These are phyloP conservation scores for Tolypocladium sp. DNA, from an alignment of 2,329 filamentous ascomycete genomes.

Conservation along the genomic window DNA sequence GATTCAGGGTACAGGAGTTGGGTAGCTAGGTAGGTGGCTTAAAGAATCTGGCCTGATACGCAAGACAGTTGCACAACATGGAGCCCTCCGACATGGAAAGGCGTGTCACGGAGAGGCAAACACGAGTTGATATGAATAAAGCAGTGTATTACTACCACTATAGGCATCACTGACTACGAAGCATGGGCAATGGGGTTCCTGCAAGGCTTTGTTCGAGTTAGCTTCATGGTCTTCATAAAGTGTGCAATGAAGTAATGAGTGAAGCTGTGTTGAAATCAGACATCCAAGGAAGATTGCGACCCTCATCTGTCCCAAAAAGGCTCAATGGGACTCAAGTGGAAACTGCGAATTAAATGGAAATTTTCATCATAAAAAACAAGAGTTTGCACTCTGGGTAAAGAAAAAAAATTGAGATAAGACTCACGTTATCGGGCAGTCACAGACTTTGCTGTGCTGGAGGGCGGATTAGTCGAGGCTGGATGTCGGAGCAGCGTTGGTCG, in stretches of 20 bases:
- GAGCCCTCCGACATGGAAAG: too few species aligned
- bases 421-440: constrained; percentile 2
- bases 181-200: not conserved
- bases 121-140: not conserved
- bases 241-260: constrained; percentile 5
- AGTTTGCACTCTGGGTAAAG: not conserved
- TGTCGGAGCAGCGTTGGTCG: not conserved
- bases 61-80: not conserved
- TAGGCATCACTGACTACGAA: not conserved
- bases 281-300: constrained; percentile 66
- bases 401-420: constrained; percentile 5
- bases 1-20: not conserved
- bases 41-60: not conserved
- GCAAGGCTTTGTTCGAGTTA: constrained; percentile 11
- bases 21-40: not conserved
- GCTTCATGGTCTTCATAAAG: constrained; percentile 6
- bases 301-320: constrained; percentile 63
- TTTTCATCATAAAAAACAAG: constrained; percentile 55
- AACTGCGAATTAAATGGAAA: constrained; percentile 77
- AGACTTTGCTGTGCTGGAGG: not conserved
- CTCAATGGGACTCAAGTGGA: constrained; percentile 69
- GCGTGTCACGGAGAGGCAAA: not conserved
- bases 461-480: not conserved
- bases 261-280: constrained; percentile 41
- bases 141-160: not conserved